These are phyloP conservation scores for Hyaloperonospora brassicae DNA, from an alignment of 352 stramenopile species.

Conservation along the genomic window DNA sequence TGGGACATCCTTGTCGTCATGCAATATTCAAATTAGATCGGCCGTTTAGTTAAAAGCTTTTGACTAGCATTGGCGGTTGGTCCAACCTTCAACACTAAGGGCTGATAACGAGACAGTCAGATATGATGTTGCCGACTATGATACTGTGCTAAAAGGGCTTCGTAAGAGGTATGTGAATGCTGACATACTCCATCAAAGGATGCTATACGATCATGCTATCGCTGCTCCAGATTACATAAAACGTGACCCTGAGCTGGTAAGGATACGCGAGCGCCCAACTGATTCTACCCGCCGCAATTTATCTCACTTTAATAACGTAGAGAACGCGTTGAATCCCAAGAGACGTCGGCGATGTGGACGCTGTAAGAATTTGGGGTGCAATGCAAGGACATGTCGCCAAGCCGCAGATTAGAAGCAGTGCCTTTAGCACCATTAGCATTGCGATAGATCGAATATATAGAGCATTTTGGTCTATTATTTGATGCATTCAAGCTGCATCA, in stretches of 20 bases:
- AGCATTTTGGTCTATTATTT: background rate
- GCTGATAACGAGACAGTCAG: background rate
- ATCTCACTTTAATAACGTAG: background rate
- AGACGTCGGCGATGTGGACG: background rate
- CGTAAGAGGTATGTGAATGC: background rate
- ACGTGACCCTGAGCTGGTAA: no score
- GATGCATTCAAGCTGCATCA: background rate
- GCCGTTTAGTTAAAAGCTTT: background rate
- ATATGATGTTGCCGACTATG: background rate
- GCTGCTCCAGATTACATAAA: no score
- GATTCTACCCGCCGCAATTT: no score
- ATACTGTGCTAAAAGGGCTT: background rate
- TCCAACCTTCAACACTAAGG: background rate
- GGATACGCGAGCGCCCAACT: no score
- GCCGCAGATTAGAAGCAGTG: background rate
- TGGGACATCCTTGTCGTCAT: no score
- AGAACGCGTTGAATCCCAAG: background rate
- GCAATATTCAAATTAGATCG: background rate
- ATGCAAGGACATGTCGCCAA: background rate
- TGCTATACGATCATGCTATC: background rate
- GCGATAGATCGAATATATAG: background rate
- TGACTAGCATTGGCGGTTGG: no score
- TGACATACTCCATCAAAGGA: background rate
- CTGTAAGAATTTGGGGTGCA: background rate
- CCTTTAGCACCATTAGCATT: background rate